phyloP scores from a whole-genome alignment of 768 basidiomycete genomes.

The Lentinus brumalis region DNA sequence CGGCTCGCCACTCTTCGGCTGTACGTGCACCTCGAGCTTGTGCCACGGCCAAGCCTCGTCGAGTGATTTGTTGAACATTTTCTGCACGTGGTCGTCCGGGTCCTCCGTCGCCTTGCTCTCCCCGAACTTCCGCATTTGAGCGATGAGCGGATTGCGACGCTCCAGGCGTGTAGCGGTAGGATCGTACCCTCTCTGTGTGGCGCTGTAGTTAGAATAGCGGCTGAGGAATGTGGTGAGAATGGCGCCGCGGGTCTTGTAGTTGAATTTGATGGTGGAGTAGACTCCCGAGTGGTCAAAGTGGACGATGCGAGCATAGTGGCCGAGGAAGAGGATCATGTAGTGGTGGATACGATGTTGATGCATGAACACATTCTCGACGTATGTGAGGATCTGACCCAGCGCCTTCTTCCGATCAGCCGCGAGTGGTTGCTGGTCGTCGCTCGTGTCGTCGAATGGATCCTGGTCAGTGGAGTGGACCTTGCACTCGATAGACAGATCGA shows the following conservation, averaged over 20 bases:
- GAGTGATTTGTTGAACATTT: background rate
- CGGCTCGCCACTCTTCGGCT: no score
- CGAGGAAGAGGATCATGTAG: conserved; percentile 10
- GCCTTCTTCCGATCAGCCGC: background rate
- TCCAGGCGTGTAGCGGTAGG: background rate
- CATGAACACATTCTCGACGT: background rate
- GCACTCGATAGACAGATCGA: conserved; percentile 5
- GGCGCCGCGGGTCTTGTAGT: background rate
- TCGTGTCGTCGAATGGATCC: background rate
- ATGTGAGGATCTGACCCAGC: conserved; percentile 3
- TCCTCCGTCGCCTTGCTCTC: background rate
- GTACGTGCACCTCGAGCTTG: background rate
- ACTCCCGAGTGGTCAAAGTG: background rate
- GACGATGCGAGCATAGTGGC: background rate
- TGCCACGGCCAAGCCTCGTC: background rate
- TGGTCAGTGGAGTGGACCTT: background rate
- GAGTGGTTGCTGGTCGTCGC: background rate
- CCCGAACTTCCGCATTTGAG: background rate
- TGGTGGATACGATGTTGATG: background rate
- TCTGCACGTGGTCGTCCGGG: background rate
- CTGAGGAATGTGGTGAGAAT: background rate
- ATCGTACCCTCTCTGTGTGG: background rate
- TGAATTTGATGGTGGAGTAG: background rate
- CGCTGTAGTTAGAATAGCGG: background rate
- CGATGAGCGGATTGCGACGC: background rate